Evolutionary conservation across 306 rosid species (phyloP), one percentile per base, ranked within the genome.

Genomic region (Echinosophora koreensis): DNA sequence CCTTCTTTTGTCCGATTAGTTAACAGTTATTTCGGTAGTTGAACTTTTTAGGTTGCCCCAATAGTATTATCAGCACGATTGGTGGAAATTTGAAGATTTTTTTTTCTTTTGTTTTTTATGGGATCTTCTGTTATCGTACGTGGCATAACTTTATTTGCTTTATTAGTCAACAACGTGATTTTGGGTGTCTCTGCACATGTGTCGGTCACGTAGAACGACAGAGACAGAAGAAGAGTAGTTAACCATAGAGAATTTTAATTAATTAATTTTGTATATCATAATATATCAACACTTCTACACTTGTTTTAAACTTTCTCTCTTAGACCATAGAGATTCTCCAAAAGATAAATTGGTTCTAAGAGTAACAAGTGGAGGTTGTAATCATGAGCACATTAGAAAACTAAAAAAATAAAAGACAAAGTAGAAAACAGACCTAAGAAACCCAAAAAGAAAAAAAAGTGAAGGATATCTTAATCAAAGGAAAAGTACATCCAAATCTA

Each of bases 291-390:
- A 66, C 96, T 90, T 86, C 97, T 50, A 82, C 96, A 90, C 90
- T 81, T 82, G 87, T 65, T 64, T 57, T 78, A 11, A 41, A 41
- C 47, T 41, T 5, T 41, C 12, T 65, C 79, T 60, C 79, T 50
- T 32, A 57, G 80, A 70, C 85, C 92, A 83, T 76, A 30, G 58
- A 84, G 74, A 80, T 77, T 88, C 87, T 77, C 59, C 74, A 62
- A 57, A 42, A 75, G 72, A 82, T 22, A 1, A 8, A 2, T 69
- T 62, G 86, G 77, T 34, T 85, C 80, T 15, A 71, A 84, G 91
- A 88, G 87, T 39, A 83, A 86, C 86, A 81, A 50, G 88, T 88
- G 74, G 97, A 86, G 97, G 97, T 94, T 84, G 98, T 85, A 82
- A 86, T 80, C 78, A 81, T 66, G 70, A 42, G 63, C 51, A 74